Evolutionary conservation across 2,329 filamentous ascomycete genomes (phyloP), one percentile per base, ranked within the genome.

Genomic region (Mariannaea sp.): DNA sequence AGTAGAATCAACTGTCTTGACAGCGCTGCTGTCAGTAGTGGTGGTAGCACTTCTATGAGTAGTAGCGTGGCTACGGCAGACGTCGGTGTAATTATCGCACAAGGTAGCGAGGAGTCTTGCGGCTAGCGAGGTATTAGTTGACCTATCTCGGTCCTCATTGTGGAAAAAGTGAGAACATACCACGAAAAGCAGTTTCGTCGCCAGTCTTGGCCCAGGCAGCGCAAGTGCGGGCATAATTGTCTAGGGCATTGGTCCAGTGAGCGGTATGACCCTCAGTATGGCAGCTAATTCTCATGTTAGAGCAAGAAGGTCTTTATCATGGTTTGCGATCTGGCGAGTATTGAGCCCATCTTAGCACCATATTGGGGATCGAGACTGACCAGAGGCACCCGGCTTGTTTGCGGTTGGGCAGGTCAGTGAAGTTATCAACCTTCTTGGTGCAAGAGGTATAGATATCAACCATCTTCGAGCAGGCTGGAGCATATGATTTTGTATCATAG

Each of bases 381-480:
- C 70, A 71, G 58, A 68, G 70, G 61, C 70, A 71, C 14, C 61
- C 55, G 14, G 70, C 69, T 40, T 71, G 69, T 24, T 66, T 16
- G 40, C 56, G 49, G 47, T 61, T 17, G 63, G 63, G 17, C n/a
- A 68, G 48, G 4, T 55, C 33, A n/a, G 59, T 57, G 54, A 71
- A 71, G 16, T 58, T 57, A 5, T 48, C 49, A 17, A 65, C 61
- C 30, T 60, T 47, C 8, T 33, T 50, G 32, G 57, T 60, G 52
- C 69, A 71, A 2, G 66, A 66, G 16, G 49, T 46, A 43, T 62
- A 70, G 41, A 70, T 44, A 20, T 40, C 54, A 13, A 66, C 33
- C 68, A 71, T 70, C 24, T 60, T 56, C 32, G 39, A 22, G 49
- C 68, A 70, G 7, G 64, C 68, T 17, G 43, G 16, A 46, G 62